Conservation (phyloP, 495 filamentous ascomycete species). For the Apiosordaria backusii region DNA sequence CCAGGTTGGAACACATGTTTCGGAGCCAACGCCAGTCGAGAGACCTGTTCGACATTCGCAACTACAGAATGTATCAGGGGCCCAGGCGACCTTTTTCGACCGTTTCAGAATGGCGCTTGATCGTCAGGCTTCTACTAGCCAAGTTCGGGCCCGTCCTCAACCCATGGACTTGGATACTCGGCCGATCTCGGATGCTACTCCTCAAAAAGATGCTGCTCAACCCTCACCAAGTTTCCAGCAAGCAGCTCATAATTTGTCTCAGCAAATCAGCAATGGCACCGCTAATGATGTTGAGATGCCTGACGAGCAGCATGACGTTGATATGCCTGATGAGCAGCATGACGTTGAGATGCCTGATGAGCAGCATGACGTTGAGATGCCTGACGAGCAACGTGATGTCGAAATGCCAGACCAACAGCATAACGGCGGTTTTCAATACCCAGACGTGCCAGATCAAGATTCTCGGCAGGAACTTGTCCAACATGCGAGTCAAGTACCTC, state of each 20-base stretch:
- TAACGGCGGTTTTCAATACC: not conserved
- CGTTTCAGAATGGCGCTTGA: not conserved
- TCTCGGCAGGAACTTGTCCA: not conserved
- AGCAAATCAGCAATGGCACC: not conserved
- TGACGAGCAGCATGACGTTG: not conserved
- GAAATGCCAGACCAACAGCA: not conserved
- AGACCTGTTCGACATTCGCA: not conserved
- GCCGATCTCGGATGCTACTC: not conserved
- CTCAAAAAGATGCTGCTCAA: not conserved
- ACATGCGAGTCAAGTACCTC: not conserved
- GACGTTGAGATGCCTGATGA: not conserved
- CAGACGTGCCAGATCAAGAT: not conserved
- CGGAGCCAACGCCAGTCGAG: not conserved
- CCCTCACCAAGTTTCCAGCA: not conserved
- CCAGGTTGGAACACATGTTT: not conserved
- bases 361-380: not conserved
- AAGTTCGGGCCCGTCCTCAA: not conserved
- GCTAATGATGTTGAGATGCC: not conserved
- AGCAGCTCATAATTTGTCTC: not conserved
- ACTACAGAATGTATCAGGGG: not conserved
- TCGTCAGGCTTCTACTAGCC: not conserved
- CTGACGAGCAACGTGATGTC: not conserved
- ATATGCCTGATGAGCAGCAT: not conserved
- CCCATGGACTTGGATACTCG: not conserved
- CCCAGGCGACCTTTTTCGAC: not conserved